These are phyloP conservation scores for Backusella westeae DNA, from an alignment of 192 early-diverging fungal genomes.

Conservation along the genomic window DNA sequence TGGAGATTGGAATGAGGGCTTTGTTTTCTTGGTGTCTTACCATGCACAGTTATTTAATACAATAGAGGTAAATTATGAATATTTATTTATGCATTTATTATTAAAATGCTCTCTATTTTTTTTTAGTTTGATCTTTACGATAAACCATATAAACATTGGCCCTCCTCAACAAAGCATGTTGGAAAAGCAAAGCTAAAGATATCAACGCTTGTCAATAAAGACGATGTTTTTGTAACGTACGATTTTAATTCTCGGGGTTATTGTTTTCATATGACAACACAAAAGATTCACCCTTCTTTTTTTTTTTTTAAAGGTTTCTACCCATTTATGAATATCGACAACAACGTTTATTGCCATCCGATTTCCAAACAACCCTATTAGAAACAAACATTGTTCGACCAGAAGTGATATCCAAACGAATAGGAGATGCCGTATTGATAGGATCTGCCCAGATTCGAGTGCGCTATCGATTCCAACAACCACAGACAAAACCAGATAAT, in stretches of 20 bases:
- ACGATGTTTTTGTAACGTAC: slow-evolving; percentile 35
- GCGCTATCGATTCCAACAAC: not conserved
- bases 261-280: not conserved
- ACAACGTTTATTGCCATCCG: slow-evolving; percentile 7
- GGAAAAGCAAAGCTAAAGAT: slow-evolving; percentile 34
- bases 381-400: not conserved
- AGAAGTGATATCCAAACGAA: slow-evolving; percentile 4
- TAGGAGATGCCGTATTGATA: not conserved
- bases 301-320: slow-evolving; percentile 24
- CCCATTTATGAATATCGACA: slow-evolving; percentile 32
- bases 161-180: slow-evolving; percentile 18
- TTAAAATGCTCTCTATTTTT: not conserved
- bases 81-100: not conserved
- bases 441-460: not conserved
- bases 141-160: slow-evolving; percentile 19
- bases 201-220: slow-evolving; percentile 20
- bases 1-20: slow-evolving; percentile 76
- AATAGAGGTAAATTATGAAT: slow-evolving; percentile 36
- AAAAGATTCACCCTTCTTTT: not conserved
- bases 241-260: not conserved
- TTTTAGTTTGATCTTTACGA: slow-evolving; percentile 35
- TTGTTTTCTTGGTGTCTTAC: slow-evolving; percentile 64
- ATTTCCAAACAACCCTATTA: not conserved
- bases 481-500: not conserved
- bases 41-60: slow-evolving; percentile 78